Percentiles rank a stretch among this genome's conserved stretches.
Evolutionary conservation across 345 rosid genomes (phyloP).

Genomic region (Eucalyptus marginata): DNA sequence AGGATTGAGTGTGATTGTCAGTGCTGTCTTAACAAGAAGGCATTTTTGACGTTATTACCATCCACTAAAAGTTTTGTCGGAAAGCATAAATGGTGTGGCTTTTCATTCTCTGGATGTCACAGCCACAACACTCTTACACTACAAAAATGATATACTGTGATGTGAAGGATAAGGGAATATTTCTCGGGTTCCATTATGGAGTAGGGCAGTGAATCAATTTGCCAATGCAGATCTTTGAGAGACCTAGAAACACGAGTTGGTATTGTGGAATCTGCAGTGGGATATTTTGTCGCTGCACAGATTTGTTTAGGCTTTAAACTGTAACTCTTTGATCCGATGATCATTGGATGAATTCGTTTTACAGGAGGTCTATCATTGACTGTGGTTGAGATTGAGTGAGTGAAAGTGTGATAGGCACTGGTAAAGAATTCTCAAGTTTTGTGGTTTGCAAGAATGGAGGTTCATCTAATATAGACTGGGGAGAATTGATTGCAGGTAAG

Average conservation of each 20-base stretch:
- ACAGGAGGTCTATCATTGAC: neutral
- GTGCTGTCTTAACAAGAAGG: conserved; percentile 82
- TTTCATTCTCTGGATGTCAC: neutral
- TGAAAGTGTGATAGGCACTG: neutral
- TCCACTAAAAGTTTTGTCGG: neutral
- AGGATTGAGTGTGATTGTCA: conserved; percentile 77
- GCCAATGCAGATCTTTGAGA: too few species aligned
- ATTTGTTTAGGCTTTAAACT: neutral
- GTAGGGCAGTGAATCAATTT: too few species aligned
- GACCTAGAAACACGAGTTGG: neutral
- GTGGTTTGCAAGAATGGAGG: neutral
- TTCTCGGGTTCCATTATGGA: too few species aligned
- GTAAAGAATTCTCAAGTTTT: neutral
- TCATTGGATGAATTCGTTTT: neutral
- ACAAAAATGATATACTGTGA: too few species aligned
- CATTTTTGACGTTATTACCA: neutral
- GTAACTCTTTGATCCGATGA: neutral
- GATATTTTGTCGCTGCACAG: neutral
- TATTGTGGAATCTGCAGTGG: neutral
- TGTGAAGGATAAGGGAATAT: too few species aligned
- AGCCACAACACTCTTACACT: neutral
- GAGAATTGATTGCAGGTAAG: neutral
- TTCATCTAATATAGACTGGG: neutral
- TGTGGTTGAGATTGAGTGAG: neutral
- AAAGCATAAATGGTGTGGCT: neutral